A percentile compares a stretch with the other conserved stretches of the same genome.
Evolutionary conservation across 1,139 yeast genomes (phyloP).

Genomic region (Saccharomyces pastorianus): DNA sequence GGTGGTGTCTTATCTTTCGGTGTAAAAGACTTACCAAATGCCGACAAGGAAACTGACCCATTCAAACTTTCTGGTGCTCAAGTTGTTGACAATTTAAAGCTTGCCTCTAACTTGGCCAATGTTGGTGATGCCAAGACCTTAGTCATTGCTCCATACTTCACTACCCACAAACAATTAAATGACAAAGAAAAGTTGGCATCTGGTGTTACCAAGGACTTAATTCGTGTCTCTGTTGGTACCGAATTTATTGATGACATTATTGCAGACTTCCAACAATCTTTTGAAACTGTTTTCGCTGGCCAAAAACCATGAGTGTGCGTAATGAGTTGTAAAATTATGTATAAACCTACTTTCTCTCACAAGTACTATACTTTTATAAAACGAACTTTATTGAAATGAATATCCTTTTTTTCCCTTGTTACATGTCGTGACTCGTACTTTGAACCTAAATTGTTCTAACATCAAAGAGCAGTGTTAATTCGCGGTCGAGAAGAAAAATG

Average conservation of each 20-base stretch:
- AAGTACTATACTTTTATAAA: neutral
- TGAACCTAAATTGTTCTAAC: neutral
- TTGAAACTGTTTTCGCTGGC: slow-evolving; percentile 43
- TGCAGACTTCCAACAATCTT: slow-evolving; percentile 78
- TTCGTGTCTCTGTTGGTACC: slow-evolving; percentile 84
- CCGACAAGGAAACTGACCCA: slow-evolving; percentile 41
- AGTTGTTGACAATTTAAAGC: slow-evolving; percentile 72
- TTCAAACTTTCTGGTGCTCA: slow-evolving; percentile 69
- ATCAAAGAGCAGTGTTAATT: too few relatives aligned
- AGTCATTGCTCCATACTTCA: slow-evolving; percentile 90
- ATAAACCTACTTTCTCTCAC: neutral
- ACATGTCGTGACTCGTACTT: neutral
- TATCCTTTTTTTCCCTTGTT: neutral
- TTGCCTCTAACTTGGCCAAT: slow-evolving; percentile 89
- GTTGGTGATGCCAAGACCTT: slow-evolving; percentile 94
- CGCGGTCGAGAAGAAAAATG: too few relatives aligned
- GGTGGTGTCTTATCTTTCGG: slow-evolving; percentile 90
- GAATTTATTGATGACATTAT: slow-evolving; percentile 85
- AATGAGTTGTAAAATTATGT: slow-evolving; percentile 1
- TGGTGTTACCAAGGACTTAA: slow-evolving; percentile 81
- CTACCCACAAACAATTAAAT: slow-evolving; percentile 86
- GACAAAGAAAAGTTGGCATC: slow-evolving; percentile 73
- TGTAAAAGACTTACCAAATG: slow-evolving; percentile 53
- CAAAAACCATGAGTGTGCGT: slow-evolving; percentile 10
- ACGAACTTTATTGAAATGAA: neutral